phyloP scores from a whole-genome alignment of 176 grass and related monocot species.

The Carex myosuroides region DNA sequence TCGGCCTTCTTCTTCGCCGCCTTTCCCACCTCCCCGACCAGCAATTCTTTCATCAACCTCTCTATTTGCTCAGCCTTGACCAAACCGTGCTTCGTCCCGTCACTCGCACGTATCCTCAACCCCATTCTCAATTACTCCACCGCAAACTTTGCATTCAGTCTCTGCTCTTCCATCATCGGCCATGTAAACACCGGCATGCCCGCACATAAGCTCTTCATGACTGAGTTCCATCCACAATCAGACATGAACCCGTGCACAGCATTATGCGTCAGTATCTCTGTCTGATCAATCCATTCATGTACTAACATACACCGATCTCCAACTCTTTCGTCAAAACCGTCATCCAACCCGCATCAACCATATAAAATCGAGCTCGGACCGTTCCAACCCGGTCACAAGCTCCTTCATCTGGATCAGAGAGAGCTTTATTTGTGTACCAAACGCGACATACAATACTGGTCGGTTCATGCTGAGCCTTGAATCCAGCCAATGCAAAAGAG shows the following conservation, averaged over 20 bases:
- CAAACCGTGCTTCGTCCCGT: constrained; percentile 16
- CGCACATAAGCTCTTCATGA: constrained; percentile 26
- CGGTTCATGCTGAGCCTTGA: constrained; percentile 22
- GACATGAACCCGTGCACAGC: constrained; percentile 26
- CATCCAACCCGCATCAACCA: constrained; percentile 39
- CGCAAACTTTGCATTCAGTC: constrained; percentile 34
- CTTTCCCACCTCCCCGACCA: constrained; percentile 29
- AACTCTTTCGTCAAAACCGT: constrained; percentile 23
- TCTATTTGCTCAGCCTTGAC: constrained; percentile 19
- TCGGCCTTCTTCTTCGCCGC: neutral
- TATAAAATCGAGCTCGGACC: constrained; percentile 32
- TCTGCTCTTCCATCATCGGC: constrained; percentile 55
- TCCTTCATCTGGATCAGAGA: constrained; percentile 29
- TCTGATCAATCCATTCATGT: constrained; percentile 29
- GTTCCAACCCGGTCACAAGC: constrained; percentile 30
- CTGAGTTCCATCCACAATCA: constrained; percentile 52
- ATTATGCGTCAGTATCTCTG: constrained; percentile 15
- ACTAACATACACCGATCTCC: constrained; percentile 25
- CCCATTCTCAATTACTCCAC: constrained; percentile 34
- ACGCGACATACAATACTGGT: constrained; percentile 45
- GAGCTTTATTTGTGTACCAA: constrained; percentile 43
- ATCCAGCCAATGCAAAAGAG: constrained; percentile 27
- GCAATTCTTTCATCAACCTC: constrained; percentile 15
- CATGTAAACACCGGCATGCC: constrained; percentile 43
- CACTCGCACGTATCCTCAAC: constrained; percentile 24